phyloP scores from a whole-genome alignment of 495 filamentous ascomycete genomes.

The Xylaria grammica region DNA sequence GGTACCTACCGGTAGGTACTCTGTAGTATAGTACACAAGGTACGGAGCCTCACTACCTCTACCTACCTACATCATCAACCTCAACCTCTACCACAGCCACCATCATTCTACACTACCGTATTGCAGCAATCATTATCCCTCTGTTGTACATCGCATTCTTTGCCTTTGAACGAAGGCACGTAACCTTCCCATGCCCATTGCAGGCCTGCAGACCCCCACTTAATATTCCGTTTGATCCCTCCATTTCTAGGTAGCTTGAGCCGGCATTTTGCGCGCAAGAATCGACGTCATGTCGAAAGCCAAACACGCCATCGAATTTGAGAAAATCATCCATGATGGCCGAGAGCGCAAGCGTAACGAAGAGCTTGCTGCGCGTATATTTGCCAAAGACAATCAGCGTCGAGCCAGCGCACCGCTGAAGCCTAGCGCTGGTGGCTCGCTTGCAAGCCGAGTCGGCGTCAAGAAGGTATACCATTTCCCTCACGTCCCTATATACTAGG shows the following conservation, averaged over 20 bases:
- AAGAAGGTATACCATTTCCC: slow-evolving; percentile 62
- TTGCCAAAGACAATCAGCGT: slow-evolving; percentile 61
- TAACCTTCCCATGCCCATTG: neutral
- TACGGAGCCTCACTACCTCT: neutral
- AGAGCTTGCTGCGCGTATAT: slow-evolving; percentile 71
- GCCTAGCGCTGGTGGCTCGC: slow-evolving; percentile 43
- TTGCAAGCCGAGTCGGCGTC: slow-evolving; percentile 78
- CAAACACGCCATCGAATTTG: slow-evolving; percentile 59
- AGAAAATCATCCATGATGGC: slow-evolving; percentile 69
- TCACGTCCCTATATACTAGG: slow-evolving; percentile 20
- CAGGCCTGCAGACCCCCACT: neutral
- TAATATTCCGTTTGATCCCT: slow-evolving; percentile 14
- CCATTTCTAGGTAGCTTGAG: neutral
- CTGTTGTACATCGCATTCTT: neutral
- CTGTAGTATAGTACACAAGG: too few relatives aligned
- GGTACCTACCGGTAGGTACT: too few relatives aligned
- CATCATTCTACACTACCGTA: neutral
- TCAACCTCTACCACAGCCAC: neutral
- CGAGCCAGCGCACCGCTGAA: slow-evolving; percentile 63
- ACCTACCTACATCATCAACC: slow-evolving; percentile 10
- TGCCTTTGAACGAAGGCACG: too few relatives aligned
- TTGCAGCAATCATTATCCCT: neutral
- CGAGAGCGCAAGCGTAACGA: slow-evolving; percentile 74
- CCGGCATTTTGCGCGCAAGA: slow-evolving; percentile 7
- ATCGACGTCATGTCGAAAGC: slow-evolving; percentile 53